These are phyloP conservation scores for Zangia roseola DNA, from an alignment of 768 basidiomycete genomes.

Conservation along the genomic window DNA sequence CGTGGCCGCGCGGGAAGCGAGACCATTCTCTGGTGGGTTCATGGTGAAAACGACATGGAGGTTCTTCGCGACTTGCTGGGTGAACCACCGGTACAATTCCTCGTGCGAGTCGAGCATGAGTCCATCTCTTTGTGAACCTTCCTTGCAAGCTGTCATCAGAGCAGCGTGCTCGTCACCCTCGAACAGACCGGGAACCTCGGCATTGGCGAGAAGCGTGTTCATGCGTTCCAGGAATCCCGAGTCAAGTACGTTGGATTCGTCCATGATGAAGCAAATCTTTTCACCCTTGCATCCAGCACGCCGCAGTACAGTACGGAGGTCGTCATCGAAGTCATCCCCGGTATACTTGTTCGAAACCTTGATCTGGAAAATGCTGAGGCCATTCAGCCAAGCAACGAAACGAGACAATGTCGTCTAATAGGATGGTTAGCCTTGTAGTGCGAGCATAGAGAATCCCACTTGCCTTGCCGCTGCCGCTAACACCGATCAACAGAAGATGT, in stretches of 20 bases:
- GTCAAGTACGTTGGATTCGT: conserved; percentile 98
- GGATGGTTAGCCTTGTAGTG: conserved; percentile 14
- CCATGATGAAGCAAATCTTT: conserved; percentile 99
- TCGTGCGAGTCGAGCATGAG: conserved; percentile 98
- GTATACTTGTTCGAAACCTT: conserved; percentile 99
- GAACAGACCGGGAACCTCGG: conserved; percentile 99
- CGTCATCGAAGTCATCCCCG: conserved; percentile 98
- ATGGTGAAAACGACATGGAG: conserved; percentile 99
- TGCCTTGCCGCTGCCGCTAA: conserved; percentile 98
- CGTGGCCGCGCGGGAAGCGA: conserved; percentile 94
- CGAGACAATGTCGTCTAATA: conserved; percentile 91
- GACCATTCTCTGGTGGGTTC: conserved; percentile 96
- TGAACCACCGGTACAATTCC: conserved; percentile 98
- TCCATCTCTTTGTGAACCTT: conserved; percentile 98
- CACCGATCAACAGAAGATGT: conserved; percentile 93
- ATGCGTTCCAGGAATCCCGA: conserved; percentile 99
- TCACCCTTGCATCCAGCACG: conserved; percentile 97
- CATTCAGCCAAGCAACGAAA: conserved; percentile 99
- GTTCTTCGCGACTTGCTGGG: conserved; percentile 96
- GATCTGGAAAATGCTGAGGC: conserved; percentile 98
- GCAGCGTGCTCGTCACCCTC: conserved; percentile 99
- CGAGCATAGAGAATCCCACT: conserved; percentile 1
- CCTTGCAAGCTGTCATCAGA: conserved; percentile 98
- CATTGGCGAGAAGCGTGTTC: conserved; percentile 98
- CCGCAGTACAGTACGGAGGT: conserved; percentile 90